Evolutionary conservation across 1,284 basidiomycete species (phyloP).

Genomic region (Flammula alnicola): DNA sequence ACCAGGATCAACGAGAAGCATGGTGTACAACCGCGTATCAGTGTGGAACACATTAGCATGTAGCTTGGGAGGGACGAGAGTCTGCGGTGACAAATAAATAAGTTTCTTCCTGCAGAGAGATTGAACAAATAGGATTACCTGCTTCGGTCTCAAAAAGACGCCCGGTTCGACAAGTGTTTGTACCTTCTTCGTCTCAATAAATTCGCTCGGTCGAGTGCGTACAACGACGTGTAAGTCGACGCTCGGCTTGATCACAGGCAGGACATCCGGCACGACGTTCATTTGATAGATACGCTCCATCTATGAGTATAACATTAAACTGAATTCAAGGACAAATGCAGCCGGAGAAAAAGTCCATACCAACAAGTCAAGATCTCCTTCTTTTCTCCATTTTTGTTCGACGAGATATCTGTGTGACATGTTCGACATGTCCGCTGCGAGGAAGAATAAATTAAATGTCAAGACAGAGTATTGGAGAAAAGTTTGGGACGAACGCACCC

Average conservation of each 20-base stretch:
- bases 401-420: conserved; percentile 80
- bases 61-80: conserved; percentile 62
- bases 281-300: conserved; percentile 94
- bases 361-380: conserved; percentile 83
- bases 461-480: conserved; percentile 9
- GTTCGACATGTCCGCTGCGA: conserved; percentile 64
- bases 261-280: conserved; percentile 87
- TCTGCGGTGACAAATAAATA: conserved; percentile 45
- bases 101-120: neutral
- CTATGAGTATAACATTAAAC: conserved; percentile 40
- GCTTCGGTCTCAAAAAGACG: conserved; percentile 62
- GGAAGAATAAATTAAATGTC: conserved; percentile 1
- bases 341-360: conserved; percentile 51
- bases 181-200: conserved; percentile 42
- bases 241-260: conserved; percentile 75
- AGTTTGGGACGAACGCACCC: conserved; percentile 49
- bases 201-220: conserved; percentile 25
- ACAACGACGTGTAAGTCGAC: conserved; percentile 71
- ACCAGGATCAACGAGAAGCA: conserved; percentile 89
- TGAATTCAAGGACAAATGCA: neutral
- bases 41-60: conserved; percentile 80
- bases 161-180: conserved; percentile 72
- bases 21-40: conserved; percentile 84
- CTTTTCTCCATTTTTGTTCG: conserved; percentile 85
- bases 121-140: conserved; percentile 45